phyloP scores from a whole-genome alignment of 2,329 filamentous ascomycete species.

The Fusarium keratoplasticum region DNA sequence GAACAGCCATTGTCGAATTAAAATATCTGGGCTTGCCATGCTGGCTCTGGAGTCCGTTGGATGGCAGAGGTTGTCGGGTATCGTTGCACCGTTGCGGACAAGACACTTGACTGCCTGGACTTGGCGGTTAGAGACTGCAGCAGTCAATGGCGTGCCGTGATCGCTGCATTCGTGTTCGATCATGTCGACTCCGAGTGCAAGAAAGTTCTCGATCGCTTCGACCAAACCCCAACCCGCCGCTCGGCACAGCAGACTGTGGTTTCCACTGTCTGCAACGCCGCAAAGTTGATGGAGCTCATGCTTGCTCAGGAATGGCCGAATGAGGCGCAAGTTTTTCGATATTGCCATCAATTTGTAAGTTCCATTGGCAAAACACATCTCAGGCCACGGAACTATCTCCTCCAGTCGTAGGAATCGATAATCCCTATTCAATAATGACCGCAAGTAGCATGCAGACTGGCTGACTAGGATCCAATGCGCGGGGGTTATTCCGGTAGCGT shows the following conservation, averaged over 20 bases:
- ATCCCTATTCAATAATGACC: not conserved
- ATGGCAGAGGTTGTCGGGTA: not conserved
- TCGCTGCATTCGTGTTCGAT: not conserved
- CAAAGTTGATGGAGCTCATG: not conserved
- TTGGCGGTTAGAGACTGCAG: not conserved
- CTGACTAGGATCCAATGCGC: not conserved
- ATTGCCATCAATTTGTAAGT: not conserved
- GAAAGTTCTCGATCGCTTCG: not conserved
- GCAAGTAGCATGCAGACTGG: not conserved
- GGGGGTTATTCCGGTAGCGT: not conserved
- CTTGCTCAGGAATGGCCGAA: not conserved
- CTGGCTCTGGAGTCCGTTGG: not conserved
- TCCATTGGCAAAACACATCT: accelerated
- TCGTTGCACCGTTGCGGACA: not conserved
- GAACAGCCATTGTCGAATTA: not conserved
- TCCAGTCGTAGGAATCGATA: not conserved
- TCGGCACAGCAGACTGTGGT: conserved; percentile 2
- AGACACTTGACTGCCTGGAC: not conserved
- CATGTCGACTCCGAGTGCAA: not conserved
- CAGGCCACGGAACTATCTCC: not conserved
- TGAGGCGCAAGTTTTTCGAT: not conserved
- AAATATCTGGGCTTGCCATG: not conserved
- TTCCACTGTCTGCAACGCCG: not conserved
- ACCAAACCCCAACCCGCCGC: not conserved
- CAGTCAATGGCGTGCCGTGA: not conserved